Base-by-base conservation (phyloP, 257 asterid genomes). In the Nicotiana otophora region DNA sequence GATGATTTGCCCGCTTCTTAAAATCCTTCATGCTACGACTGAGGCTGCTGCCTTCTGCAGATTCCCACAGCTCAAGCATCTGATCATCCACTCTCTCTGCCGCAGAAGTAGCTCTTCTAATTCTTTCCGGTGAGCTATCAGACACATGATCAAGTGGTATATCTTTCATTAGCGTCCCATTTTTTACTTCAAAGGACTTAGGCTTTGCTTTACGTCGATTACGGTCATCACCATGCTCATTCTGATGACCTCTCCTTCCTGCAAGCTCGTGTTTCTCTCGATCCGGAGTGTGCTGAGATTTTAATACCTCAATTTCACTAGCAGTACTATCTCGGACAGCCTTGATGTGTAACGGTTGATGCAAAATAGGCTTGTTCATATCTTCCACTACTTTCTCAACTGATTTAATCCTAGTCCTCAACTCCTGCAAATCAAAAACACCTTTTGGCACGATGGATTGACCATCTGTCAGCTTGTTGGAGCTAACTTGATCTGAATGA, bases 11-110 rank as follows among this genome's bases (percentile, higher is more conserved):
- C 83, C 76, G 80, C 51, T 89, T 87, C 15, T 85, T 88, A 3
- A 91, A 91, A 65, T 89, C 89, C 3, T 90, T 91, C 26, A 88
- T 82, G 53, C 87, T 86, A 23, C 85, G 90, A 57, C 83, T 90
- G 48, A 77, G 88, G 58, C 67, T 83, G 55, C 79, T 84, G 8
- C 83, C 87, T 77, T 91, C 97, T 2, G 89, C 90, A 65, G 94
- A 86, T 84, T 96, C 97, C 98, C 95, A 92, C 8, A 93, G 91
- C 89, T 91, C 98, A 4, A 94, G 98, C 95, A 96, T 94, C 82
- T 85, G 88, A 89, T 96, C 98, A 28, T 92, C 94, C 9, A 82
- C 74, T 83, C 91, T 80, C 54, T 75, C 86, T 79, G 86, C 81
- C 33, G 46, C 87, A 66, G 65, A 82, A 34, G 69, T 82, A 39